These are phyloP conservation scores for Vigna hirtella DNA, from an alignment of 306 rosid species.

Conservation along the genomic window DNA sequence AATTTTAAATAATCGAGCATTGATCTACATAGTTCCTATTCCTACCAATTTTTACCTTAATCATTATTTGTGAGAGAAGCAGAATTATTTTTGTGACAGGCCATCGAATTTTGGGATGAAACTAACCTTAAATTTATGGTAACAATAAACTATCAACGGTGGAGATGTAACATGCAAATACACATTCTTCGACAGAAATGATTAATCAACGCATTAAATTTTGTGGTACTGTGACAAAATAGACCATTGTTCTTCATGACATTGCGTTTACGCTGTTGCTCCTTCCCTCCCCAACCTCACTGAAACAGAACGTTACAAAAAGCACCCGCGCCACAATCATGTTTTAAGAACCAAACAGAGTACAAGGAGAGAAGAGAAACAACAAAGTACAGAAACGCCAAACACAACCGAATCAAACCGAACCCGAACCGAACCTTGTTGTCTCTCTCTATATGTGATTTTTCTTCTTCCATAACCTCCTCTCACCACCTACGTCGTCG, in stretches of 20 bases:
- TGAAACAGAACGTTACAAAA: neutral
- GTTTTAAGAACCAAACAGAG: neutral
- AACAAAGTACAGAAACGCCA: constrained; percentile 20
- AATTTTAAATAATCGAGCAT: too few species aligned
- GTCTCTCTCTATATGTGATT: neutral
- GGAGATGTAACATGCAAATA: neutral
- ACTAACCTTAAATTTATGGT: constrained; percentile 27
- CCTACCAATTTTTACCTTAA: too few species aligned
- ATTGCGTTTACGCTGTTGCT: constrained; percentile 23
- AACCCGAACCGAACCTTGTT: neutral
- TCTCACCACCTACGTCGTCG: constrained; percentile 36
- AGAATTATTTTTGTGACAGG: neutral
- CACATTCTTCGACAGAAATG: neutral
- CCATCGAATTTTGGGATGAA: neutral
- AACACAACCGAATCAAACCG: neutral
- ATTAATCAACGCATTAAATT: neutral
- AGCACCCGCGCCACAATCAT: neutral
- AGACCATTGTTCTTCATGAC: constrained; percentile 32
- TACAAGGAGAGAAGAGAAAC: neutral
- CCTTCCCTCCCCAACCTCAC: neutral
- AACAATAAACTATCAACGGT: neutral
- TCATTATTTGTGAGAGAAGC: neutral
- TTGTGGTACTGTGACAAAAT: constrained; percentile 16
- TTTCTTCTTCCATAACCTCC: neutral
- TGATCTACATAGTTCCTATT: too few species aligned